Evolutionary conservation across 2,329 filamentous ascomycete genomes (phyloP), one percentile per base, ranked within the genome.

Genomic region (Amauroascus verrucosus): DNA sequence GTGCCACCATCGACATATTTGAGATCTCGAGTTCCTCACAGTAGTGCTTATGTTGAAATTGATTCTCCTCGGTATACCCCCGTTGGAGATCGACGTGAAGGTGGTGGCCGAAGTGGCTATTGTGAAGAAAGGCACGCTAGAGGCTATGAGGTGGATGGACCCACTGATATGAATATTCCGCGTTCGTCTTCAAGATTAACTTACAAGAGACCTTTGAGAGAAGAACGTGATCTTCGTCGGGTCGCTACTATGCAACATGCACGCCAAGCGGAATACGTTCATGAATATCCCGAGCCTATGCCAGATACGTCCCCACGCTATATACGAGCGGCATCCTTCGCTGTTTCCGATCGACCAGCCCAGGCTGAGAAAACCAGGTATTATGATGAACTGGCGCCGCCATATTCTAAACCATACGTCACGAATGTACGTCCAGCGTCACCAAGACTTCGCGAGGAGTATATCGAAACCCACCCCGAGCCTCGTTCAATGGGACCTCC

Each of bases 401-500:
- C 50, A 20, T 52, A 45, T 28, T 56, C 63, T 24, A 54, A 47
- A 16, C 62, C 67, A 14, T 48, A 35, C 16, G 33, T n/a, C 33
- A 16, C 43, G 9, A 35, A 26, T 9, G 37, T 35, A 20, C 43
- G 45, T 33, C 67, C 64, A 8, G 60, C 62, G 3, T 66, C 64
- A 5, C 64, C 69, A 9, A 59, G 64, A 18, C 68, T 69, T 53
- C 68, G 66, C 18, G 70, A 72, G 46, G 57, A 67, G n/a, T 74
- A 72, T 56, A 67, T 69, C 40, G 69, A 72, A 48, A 26, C 53
- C 6, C 68, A 67, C 35, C 44, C 51, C 2, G 71, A 74, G 32
- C 64, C 67, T 40, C 74, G 72, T 37, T 62, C 67, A 51, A 75
- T 79, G 71, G 74, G 74, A 8, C 76, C 79, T 20, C 75, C 79